These are phyloP conservation scores for Fusarium fujikuroi DNA, from an alignment of 2,329 filamentous ascomycete genomes.

Conservation along the genomic window DNA sequence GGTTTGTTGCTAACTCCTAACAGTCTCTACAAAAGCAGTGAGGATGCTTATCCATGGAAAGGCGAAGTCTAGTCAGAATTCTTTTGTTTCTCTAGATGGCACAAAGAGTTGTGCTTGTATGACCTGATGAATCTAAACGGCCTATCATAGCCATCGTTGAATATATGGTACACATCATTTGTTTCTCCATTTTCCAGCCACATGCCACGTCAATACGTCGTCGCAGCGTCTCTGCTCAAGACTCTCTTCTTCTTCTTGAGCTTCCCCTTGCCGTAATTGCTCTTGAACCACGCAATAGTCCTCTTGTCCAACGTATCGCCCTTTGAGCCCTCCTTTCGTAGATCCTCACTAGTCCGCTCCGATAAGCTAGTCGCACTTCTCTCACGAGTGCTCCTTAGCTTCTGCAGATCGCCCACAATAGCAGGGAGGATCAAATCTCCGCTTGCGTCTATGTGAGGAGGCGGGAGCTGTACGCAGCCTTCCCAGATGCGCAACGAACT, in stretches of 20 bases:
- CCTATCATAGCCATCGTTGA: not conserved
- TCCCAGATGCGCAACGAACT: constrained; percentile 17
- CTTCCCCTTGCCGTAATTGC: constrained; percentile 19
- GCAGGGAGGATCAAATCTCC: constrained; percentile 26
- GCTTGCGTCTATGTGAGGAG: constrained; percentile 31
- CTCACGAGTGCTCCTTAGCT: not conserved
- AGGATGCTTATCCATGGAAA: not conserved
- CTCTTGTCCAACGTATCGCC: constrained; percentile 16
- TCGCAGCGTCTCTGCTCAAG: constrained; percentile 17
- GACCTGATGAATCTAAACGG: constrained; percentile 4
- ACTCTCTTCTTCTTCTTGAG: constrained; percentile 28
- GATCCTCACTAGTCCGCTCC: constrained; percentile 21
- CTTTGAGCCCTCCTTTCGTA: not conserved
- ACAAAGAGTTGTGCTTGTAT: not conserved
- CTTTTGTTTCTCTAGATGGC: not conserved
- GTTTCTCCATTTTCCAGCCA: not conserved
- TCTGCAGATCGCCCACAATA: constrained; percentile 31
- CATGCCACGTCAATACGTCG: not conserved
- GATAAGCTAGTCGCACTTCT: constrained; percentile 23
- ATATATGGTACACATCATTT: not conserved
- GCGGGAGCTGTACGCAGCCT: constrained; percentile 44
- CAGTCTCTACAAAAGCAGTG: constrained; percentile 39
- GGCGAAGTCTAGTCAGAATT: not conserved
- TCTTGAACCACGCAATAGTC: constrained; percentile 20
- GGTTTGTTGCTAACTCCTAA: not conserved